Conservation (phyloP, 805 yeast species). For the Starmerella sp. region DNA sequence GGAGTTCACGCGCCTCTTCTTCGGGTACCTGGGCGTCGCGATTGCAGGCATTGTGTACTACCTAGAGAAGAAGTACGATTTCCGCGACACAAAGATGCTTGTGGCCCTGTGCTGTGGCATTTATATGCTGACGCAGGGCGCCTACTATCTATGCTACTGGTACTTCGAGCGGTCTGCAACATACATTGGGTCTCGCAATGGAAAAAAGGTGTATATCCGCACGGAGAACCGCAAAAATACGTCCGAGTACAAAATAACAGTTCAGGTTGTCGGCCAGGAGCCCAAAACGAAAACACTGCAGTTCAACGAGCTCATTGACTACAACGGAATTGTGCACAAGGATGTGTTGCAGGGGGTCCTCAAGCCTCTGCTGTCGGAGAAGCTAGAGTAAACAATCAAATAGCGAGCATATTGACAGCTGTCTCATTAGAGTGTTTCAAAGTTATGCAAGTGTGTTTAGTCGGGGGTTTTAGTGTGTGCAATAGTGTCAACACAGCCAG, state of each 20-base stretch:
- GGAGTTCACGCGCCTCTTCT: conserved; percentile 19
- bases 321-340: not conserved
- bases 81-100: conserved; percentile 8
- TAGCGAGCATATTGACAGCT: not conserved
- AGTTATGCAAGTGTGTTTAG: too few species aligned
- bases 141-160: conserved; percentile 14
- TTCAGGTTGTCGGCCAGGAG: not conserved
- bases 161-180: conserved; percentile 15
- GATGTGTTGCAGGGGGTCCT: not conserved
- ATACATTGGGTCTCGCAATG: conserved; percentile 17
- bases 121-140: conserved; percentile 12
- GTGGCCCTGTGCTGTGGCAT: conserved; percentile 14
- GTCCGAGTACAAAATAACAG: conserved; percentile 5
- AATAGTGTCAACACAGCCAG: too few species aligned
- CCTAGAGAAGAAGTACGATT: conserved; percentile 16
- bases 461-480: too few species aligned
- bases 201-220: conserved; percentile 12
- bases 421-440: too few species aligned
- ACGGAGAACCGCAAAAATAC: conserved; percentile 11
- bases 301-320: conserved; percentile 16
- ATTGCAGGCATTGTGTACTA: conserved; percentile 16
- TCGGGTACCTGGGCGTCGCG: conserved; percentile 17
- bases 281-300: not conserved
- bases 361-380: not conserved
- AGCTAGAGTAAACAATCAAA: not conserved